Evolutionary conservation across 192 early-diverging fungal genomes (phyloP), one percentile per base, ranked within the genome.

Genomic region (Backusella australiensis): DNA sequence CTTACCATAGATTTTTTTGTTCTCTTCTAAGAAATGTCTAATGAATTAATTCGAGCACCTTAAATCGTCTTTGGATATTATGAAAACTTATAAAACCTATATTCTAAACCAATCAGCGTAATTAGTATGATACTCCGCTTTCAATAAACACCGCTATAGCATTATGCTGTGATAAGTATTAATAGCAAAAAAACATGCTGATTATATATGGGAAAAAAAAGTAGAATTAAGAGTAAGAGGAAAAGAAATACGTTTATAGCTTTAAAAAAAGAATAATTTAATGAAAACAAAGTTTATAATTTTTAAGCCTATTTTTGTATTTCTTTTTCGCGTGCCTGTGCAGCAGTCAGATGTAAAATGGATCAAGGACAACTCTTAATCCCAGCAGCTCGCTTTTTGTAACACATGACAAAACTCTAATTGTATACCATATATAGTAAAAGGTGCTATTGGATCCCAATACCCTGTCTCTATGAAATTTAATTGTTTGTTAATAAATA

Each of bases 401-500:
- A 63, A 63, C 56, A 63, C 56, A 63, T 63, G 56, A 63, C 56
- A 63, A 63, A 63, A 63, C 23, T 63, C 23, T 63, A 63, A 63
- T 63, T 63, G 56, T 63, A 63, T 63, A 29, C 56, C 26, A 26
- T 29, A 29, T 63, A 14, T 63, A 63, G 56, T 56, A 63, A 5
- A 63, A 63, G n/a, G 11, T n/a, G 26, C 23, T 29, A 29, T 26
- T 14, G 9, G 23, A 63, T 63, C 12, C 21, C 2, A 63, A 63
- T 23, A n/a, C 11, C 12, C 11, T 26, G 26, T 14, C 23, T 26
- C 11, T 29, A 56, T 19, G 9, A 29, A 56, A 44, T 44, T 44
- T n/a, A 49, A 49, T 49, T 49, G 46, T 12, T 59, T 53, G 6
- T 23, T 21, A 9, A n/a, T 56, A 21, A 56, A 56, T 56, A 21